These are phyloP conservation scores for Conidiobolus incongruus DNA, from an alignment of 371 early-diverging fungal species.

Conservation along the genomic window DNA sequence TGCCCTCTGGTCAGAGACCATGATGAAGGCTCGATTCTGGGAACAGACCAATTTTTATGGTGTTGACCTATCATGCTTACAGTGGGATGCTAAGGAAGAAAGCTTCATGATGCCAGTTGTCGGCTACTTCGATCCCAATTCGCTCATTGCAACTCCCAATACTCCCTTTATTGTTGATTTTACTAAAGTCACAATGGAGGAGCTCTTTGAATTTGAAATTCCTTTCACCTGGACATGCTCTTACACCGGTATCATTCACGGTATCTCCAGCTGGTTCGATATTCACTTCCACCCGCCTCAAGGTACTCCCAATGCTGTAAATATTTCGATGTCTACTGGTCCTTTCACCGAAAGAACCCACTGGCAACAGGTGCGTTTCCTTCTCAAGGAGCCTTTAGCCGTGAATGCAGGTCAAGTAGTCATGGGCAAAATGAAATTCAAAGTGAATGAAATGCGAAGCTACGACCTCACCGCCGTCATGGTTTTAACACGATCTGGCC, in stretches of 20 bases:
- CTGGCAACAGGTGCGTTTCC: constrained; percentile 93
- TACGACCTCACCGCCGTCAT: constrained; percentile 61
- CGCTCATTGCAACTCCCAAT: constrained; percentile 48
- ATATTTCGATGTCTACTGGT: constrained; percentile 51
- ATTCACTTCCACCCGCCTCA: constrained; percentile 33
- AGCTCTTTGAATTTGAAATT: constrained; percentile 59
- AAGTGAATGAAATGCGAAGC: constrained; percentile 75
- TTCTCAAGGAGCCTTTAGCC: constrained; percentile 84
- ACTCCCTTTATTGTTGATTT: too few species aligned
- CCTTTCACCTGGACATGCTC: constrained; percentile 59
- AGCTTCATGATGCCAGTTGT: constrained; percentile 82
- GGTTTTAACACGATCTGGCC: too few species aligned
- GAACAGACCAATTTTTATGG: constrained; percentile 76
- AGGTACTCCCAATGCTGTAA: constrained; percentile 6
- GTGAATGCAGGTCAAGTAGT: constrained; percentile 75
- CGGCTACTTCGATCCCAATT: constrained; percentile 75
- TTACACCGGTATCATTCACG: constrained; percentile 83
- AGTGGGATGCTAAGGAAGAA: constrained; percentile 58
- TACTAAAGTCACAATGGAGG: constrained; percentile 45
- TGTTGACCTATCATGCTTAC: constrained; percentile 73
- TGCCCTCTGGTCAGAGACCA: constrained; percentile 74
- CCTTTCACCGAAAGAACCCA: constrained; percentile 78
- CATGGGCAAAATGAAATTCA: constrained; percentile 62
- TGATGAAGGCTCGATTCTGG: constrained; percentile 75
- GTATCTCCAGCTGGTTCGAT: constrained; percentile 96